phyloP scores from a whole-genome alignment of 164 flowering plant species.

The Amborella trichopoda region DNA sequence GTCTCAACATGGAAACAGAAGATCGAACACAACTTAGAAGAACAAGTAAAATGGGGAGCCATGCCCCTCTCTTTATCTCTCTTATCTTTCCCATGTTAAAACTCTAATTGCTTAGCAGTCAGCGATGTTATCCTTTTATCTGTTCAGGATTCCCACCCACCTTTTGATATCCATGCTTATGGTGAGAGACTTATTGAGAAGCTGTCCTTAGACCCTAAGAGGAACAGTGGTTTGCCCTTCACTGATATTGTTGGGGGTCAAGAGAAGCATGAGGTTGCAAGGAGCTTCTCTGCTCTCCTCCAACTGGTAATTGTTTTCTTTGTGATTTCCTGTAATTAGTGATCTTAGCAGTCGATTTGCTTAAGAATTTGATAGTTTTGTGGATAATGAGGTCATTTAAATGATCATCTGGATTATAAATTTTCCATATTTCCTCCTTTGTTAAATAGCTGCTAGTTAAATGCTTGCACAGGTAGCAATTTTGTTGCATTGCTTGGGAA shows the following conservation, averaged over 20 bases:
- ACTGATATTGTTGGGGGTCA: constrained; percentile 60
- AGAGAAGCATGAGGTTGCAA: constrained; percentile 77
- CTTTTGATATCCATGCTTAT: constrained; percentile 87
- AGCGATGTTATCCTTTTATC: background rate
- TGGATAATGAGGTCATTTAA: background rate
- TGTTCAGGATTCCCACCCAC: constrained; percentile 64
- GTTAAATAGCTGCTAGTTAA: background rate
- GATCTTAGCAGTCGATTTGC: too few species aligned
- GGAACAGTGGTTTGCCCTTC: constrained; percentile 32
- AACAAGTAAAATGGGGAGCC: too few species aligned
- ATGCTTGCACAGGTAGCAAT: background rate
- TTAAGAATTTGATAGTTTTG: too few species aligned
- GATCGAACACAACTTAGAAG: constrained; percentile 74
- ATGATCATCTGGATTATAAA: background rate
- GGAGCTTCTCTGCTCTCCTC: constrained; percentile 84
- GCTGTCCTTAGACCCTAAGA: constrained; percentile 33
- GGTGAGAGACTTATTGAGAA: constrained; percentile 60
- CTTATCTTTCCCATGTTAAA: constrained; percentile 1
- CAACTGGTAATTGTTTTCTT: constrained; percentile 52
- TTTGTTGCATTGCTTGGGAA: too few species aligned
- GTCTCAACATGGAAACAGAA: constrained; percentile 96
- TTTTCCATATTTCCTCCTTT: too few species aligned
- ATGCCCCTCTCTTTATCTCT: too few species aligned
- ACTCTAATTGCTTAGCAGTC: too few species aligned
- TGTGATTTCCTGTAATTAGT: background rate